phyloP scores from a whole-genome alignment of 108 stramenopile species.

The Schizochytrium sp. region DNA sequence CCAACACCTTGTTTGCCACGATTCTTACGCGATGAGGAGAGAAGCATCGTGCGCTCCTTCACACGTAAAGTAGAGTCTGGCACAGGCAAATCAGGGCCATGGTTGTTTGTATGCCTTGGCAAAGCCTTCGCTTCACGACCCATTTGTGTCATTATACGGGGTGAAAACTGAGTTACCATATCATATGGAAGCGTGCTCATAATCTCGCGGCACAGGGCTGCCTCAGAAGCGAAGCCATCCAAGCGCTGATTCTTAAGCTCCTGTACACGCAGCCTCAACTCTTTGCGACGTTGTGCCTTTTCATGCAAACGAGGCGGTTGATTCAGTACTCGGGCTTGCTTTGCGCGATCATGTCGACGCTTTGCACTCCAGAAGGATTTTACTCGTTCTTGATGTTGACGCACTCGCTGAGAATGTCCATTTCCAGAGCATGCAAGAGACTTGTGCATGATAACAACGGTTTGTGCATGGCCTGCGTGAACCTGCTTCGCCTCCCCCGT shows the following conservation, averaged over 20 bases:
- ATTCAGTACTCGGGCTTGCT: background rate
- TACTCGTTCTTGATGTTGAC: background rate
- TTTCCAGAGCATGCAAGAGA: background rate
- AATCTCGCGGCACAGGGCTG: no score
- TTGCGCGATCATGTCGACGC: background rate
- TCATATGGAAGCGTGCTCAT: background rate
- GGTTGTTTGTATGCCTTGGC: background rate
- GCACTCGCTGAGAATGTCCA: background rate
- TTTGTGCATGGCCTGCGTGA: background rate
- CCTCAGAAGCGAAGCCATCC: no score
- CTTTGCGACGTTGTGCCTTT: background rate
- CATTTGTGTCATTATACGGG: background rate
- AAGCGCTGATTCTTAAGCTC: no score
- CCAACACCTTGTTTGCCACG: background rate
- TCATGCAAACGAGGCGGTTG: background rate
- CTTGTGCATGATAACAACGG: conserved; percentile 34
- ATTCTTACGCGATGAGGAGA: no score
- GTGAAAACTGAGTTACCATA: background rate
- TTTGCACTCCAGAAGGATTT: background rate
- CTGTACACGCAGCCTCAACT: background rate
- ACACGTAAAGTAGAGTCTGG: no score
- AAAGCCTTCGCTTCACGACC: background rate
- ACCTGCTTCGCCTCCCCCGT: conserved; percentile 16
- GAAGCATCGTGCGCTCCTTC: no score
- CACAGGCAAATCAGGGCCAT: background rate